These are phyloP conservation scores for Lotus japonicus DNA, from an alignment of 306 rosid genomes.

Conservation along the genomic window DNA sequence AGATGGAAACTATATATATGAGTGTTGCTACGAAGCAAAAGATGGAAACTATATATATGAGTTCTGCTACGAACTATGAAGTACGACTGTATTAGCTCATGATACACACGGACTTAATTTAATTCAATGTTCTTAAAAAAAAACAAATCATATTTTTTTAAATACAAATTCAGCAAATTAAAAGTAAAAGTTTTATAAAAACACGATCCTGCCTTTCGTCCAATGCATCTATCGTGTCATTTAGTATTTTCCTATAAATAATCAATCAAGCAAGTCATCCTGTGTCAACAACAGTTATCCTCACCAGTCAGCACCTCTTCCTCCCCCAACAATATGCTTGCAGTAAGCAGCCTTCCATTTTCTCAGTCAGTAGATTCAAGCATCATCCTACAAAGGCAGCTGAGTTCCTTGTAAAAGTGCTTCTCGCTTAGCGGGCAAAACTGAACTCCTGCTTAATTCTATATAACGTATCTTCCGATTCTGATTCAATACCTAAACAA, in stretches of 20 bases:
- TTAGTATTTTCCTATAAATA: background rate
- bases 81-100: too few species aligned
- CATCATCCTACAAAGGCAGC: background rate
- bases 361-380: conserved; percentile 6
- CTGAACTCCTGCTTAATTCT: background rate
- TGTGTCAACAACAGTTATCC: background rate
- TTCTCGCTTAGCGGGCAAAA: conserved; percentile 5
- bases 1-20: too few species aligned
- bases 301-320: background rate
- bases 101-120: too few species aligned
- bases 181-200: too few species aligned
- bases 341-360: background rate
- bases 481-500: background rate
- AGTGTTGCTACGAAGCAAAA: too few species aligned
- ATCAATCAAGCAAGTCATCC: background rate
- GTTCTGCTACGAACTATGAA: too few species aligned
- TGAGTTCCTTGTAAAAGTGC: background rate
- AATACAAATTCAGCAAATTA: too few species aligned
- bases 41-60: too few species aligned
- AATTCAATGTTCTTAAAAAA: too few species aligned
- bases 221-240: too few species aligned
- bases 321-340: background rate
- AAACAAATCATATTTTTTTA: too few species aligned
- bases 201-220: too few species aligned
- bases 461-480: background rate